Base-by-base conservation (phyloP, 2,329 filamentous ascomycete species). In the Phialophora tarda region DNA sequence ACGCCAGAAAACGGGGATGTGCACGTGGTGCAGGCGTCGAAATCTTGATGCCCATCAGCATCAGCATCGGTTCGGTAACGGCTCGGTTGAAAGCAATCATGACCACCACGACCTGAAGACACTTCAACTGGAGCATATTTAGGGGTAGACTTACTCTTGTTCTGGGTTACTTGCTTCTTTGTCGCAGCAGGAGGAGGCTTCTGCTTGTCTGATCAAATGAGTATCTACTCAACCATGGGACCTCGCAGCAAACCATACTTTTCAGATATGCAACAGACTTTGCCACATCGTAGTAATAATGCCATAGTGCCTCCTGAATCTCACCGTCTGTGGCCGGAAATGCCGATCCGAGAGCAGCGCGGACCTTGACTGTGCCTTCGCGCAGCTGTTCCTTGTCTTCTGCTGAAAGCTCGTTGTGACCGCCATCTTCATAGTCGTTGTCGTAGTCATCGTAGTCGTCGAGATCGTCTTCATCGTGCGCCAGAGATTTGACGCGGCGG, bases 211-310 rank as follows among this genome's bases (percentile, higher is more conserved):
- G 47, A 10, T 28, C 11, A 12, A 11, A 44, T 63, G 21, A 65
- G 57, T 30, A 51, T 32, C 23, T 30, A 44, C 30, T 50, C 32
- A 24, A 54, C 47, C 11, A 56, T 24, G 3, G 17, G 12, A 26
- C 7, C 30, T 2, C 23, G 21, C 21, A 34, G 21, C 26, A 23
- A 51, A 8, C 30, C 78, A 72, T 88, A 83, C 88, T 90, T 69
- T 88, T 86, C 65, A 99, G 79, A 75, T 96, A 97, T 64, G 86
- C 84, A 44, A 96, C 89, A 0, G 92, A 88, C 78, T 97, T 97
- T 64, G 88, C 90, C 32, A 97, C 84, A 74, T 99, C 93, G 76
- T 93, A 98, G 77, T 94, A 98, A 78, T 97, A 97, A 78, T 99
- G 88, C 92, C 93, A 98, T 17, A 99, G 79, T 0, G 93, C 86